Evolutionary conservation across 2,329 filamentous ascomycete genomes (phyloP).

Genomic region (Exophiala bonariae): DNA sequence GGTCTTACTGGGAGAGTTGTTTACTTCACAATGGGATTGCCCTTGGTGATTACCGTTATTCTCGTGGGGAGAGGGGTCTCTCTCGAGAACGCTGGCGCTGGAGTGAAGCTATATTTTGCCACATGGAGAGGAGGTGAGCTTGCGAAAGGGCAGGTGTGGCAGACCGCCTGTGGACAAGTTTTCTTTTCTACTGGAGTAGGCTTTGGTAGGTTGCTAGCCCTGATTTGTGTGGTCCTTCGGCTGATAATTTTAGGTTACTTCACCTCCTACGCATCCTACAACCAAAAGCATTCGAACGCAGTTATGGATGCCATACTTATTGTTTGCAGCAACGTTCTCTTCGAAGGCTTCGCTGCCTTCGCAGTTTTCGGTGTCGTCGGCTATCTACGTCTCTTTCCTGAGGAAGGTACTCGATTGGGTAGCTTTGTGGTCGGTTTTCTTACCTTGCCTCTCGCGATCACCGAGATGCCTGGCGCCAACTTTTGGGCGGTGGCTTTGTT

Average conservation of each 20-base stretch:
- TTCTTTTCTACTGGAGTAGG: conserved; percentile 62
- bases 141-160: conserved; percentile 55
- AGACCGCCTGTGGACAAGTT: conserved; percentile 60
- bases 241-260: conserved; percentile 44
- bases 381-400: conserved; percentile 43
- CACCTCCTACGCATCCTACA: conserved; percentile 60
- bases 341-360: conserved; percentile 55
- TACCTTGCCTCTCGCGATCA: conserved; percentile 57
- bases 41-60: conserved; percentile 58
- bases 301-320: conserved; percentile 61
- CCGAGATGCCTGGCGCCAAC: conserved; percentile 58
- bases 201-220: conserved; percentile 37
- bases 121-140: conserved; percentile 54
- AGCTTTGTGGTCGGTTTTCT: conserved; percentile 60
- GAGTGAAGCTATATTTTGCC: conserved; percentile 51
- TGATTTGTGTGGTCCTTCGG: neutral
- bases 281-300: conserved; percentile 57
- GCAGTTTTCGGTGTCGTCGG: conserved; percentile 60
- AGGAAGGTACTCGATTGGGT: conserved; percentile 44
- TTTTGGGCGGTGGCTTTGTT: conserved; percentile 61
- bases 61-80: conserved; percentile 56
- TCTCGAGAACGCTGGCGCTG: conserved; percentile 54
- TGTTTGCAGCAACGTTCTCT: conserved; percentile 56
- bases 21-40: conserved; percentile 63
- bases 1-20: conserved; percentile 59